Conservation (phyloP, 78 protist species). For the Chrysochromulina tobinii region DNA sequence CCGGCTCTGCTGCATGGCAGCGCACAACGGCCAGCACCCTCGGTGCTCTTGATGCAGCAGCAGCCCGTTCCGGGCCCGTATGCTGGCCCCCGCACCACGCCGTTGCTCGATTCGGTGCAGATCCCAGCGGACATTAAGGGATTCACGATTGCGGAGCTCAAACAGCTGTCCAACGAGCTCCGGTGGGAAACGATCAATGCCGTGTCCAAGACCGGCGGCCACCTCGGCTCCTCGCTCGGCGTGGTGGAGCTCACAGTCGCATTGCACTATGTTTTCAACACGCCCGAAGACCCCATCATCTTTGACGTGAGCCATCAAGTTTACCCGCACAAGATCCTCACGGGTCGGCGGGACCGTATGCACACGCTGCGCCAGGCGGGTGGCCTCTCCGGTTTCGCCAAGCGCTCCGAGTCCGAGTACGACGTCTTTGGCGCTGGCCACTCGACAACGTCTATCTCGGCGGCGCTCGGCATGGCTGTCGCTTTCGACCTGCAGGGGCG, state of each 20-base stretch:
- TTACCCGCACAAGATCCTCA: slow-evolving; percentile 51
- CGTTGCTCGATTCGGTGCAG: not conserved
- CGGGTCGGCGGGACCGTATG: slow-evolving; percentile 44
- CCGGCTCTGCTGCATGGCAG: no score
- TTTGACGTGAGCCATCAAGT: slow-evolving; percentile 21
- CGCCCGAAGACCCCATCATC: slow-evolving; percentile 29
- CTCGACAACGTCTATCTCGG: slow-evolving; percentile 31
- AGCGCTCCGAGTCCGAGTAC: not conserved
- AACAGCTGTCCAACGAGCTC: slow-evolving; percentile 29
- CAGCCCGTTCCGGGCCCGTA: not conserved
- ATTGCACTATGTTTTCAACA: slow-evolving; percentile 40
- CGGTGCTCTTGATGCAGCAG: no score
- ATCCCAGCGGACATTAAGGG: slow-evolving; percentile 7
- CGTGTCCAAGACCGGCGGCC: slow-evolving; percentile 50
- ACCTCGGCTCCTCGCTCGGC: slow-evolving; percentile 41
- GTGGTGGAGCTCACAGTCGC: slow-evolving; percentile 52
- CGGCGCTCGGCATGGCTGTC: slow-evolving; percentile 32
- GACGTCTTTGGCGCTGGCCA: slow-evolving; percentile 47
- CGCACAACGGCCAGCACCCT: no score
- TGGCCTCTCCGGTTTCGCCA: slow-evolving; percentile 30
- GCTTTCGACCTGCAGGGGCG: not conserved
- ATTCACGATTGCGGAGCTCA: slow-evolving; percentile 4
- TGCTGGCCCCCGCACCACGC: not conserved
- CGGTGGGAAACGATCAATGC: slow-evolving; percentile 25
- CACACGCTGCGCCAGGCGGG: slow-evolving; percentile 35